phyloP scores from a whole-genome alignment of 129 eudicot genomes.

The Ambrosia artemisiifolia region DNA sequence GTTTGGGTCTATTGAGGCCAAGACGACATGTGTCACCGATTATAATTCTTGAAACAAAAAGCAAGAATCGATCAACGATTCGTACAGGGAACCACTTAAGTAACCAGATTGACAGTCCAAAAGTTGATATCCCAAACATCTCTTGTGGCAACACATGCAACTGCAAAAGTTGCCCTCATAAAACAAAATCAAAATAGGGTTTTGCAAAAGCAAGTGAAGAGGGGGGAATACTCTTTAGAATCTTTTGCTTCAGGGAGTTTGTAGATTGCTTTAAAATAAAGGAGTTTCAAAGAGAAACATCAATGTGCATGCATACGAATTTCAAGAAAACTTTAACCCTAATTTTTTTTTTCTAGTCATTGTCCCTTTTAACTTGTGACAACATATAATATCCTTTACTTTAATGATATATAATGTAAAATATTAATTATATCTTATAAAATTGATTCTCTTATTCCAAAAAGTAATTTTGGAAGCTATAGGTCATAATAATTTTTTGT shows the following conservation, averaged over 20 bases:
- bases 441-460: background rate
- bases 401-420: too few species aligned
- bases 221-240: constrained; percentile 22
- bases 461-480: constrained; percentile 2
- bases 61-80: constrained; percentile 48
- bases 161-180: constrained; percentile 31
- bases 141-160: constrained; percentile 65
- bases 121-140: constrained; percentile 61
- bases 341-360: too few species aligned
- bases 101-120: constrained; percentile 50
- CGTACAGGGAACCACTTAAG: constrained; percentile 54
- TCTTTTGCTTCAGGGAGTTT: constrained; percentile 23
- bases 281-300: constrained; percentile 13
- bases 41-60: constrained; percentile 42
- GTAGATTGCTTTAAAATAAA: constrained; percentile 28
- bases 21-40: constrained; percentile 45
- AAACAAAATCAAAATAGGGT: constrained; percentile 13
- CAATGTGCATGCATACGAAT: constrained; percentile 48
- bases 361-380: background rate
- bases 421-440: background rate
- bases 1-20: constrained; percentile 50
- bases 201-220: constrained; percentile 8
- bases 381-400: background rate
- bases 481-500: constrained; percentile 4
- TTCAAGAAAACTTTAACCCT: constrained; percentile 35